Percentiles rank a stretch among this genome's conserved stretches.
Evolutionary conservation across 1,139 yeast genomes (phyloP).

Genomic region (Zygoascus hellenicus): DNA sequence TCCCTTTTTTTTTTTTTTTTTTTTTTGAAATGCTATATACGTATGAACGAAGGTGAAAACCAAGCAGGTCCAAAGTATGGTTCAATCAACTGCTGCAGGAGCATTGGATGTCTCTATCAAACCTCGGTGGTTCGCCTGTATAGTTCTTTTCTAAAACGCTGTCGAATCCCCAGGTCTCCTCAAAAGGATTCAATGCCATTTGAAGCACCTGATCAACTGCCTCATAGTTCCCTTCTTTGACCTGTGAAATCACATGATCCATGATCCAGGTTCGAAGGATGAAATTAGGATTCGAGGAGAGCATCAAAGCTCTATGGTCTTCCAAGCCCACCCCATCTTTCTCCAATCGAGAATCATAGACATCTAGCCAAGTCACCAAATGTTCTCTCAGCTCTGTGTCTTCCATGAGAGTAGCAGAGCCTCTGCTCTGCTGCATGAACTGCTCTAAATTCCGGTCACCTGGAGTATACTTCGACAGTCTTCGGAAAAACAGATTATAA

Average conservation of each 20-base stretch:
- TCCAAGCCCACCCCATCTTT: conserved; percentile 30
- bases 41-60: too few relatives aligned
- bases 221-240: conserved; percentile 25
- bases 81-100: conserved; percentile 26
- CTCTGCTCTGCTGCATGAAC: conserved; percentile 36
- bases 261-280: conserved; percentile 83
- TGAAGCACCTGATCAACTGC: conserved; percentile 31
- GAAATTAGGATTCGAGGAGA: conserved; percentile 63
- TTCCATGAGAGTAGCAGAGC: conserved; percentile 26
- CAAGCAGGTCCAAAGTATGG: not conserved
- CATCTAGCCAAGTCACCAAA: conserved; percentile 37
- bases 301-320: conserved; percentile 34
- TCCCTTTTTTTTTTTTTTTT: too few relatives aligned
- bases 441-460: conserved; percentile 27
- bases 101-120: conserved; percentile 27
- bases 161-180: conserved; percentile 31
- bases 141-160: conserved; percentile 23
- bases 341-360: conserved; percentile 39
- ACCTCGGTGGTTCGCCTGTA: conserved; percentile 28
- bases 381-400: conserved; percentile 31
- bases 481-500: conserved; percentile 70
- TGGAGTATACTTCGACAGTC: conserved; percentile 44
- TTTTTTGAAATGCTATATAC: too few relatives aligned
- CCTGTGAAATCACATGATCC: conserved; percentile 61
- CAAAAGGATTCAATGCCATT: conserved; percentile 36